Percentiles rank a stretch among this genome's conserved stretches.
phyloP scores from a whole-genome alignment of 1,139 yeast genomes.

The Kurtzmaniella natalensis region DNA sequence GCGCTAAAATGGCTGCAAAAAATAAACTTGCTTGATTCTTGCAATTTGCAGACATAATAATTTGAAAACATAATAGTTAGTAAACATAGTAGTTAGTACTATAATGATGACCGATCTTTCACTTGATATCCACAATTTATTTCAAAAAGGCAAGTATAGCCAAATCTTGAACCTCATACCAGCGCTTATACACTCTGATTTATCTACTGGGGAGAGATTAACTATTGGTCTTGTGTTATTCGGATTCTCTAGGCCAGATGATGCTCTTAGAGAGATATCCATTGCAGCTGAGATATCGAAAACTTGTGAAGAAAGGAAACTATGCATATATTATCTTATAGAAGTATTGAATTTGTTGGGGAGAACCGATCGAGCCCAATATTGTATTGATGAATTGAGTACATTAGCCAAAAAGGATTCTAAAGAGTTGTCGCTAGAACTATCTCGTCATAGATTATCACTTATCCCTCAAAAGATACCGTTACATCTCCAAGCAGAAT shows the following conservation, averaged over 20 bases:
- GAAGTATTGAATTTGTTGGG: slow-evolving; percentile 11
- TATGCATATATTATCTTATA: slow-evolving; percentile 15
- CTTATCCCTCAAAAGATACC: slow-evolving; percentile 1
- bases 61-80: too few species aligned
- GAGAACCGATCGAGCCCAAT: neutral
- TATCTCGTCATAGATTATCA: neutral
- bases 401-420: too few species aligned
- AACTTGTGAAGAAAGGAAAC: slow-evolving; percentile 12
- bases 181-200: slow-evolving; percentile 5
- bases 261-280: slow-evolving; percentile 24
- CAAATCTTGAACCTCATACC: slow-evolving; percentile 11
- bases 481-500: slow-evolving; percentile 20
- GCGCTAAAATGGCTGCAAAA: too few species aligned
- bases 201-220: slow-evolving; percentile 11
- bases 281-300: slow-evolving; percentile 23
- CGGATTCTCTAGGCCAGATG: slow-evolving; percentile 20
- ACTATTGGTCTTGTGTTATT: slow-evolving; percentile 20
- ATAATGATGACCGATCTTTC: slow-evolving; percentile 1
- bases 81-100: too few species aligned
- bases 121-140: slow-evolving; percentile 7
- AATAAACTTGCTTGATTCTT: too few species aligned
- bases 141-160: slow-evolving; percentile 5
- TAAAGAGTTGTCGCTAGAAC: too few species aligned
- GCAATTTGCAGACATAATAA: too few species aligned
- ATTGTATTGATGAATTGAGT: neutral